Conservation (phyloP, 108 stramenopile genomes). For the Seminavis robusta region DNA sequence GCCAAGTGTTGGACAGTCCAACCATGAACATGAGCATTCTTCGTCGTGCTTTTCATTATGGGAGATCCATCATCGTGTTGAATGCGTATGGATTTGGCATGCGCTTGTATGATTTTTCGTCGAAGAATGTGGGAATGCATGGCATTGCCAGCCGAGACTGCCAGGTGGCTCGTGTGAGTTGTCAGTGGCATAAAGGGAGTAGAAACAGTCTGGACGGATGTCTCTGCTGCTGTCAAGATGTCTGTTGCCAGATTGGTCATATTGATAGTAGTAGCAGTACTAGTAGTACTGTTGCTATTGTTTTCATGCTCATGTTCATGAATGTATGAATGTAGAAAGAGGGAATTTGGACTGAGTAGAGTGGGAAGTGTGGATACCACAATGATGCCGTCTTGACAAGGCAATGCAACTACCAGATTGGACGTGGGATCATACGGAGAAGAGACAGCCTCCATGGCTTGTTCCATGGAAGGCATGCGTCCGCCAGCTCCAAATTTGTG, state of each 20-base stretch:
- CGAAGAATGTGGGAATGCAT: constrained; percentile 52
- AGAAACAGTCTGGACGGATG: not conserved
- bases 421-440: constrained; percentile 18
- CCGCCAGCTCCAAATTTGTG: constrained; percentile 78
- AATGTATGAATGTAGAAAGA: constrained; percentile 27
- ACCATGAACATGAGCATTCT: too few species aligned
- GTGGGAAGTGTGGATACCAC: constrained; percentile 48
- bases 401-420: constrained; percentile 48
- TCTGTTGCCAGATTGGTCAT: not conserved
- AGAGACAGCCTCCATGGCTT: constrained; percentile 13
- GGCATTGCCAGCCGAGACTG: constrained; percentile 51
- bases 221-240: constrained; percentile 11
- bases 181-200: too few species aligned
- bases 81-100: constrained; percentile 1
- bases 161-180: too few species aligned
- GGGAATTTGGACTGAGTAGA: too few species aligned
- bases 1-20: too few species aligned
- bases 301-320: not conserved
- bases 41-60: too few species aligned
- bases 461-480: constrained; percentile 62
- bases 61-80: too few species aligned
- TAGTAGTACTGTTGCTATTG: not conserved
- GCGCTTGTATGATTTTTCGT: constrained; percentile 13
- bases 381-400: constrained; percentile 50
- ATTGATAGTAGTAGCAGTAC: not conserved